These are phyloP conservation scores for Clonostachys sp. DNA, from an alignment of 2,329 filamentous ascomycete genomes.

Conservation along the genomic window DNA sequence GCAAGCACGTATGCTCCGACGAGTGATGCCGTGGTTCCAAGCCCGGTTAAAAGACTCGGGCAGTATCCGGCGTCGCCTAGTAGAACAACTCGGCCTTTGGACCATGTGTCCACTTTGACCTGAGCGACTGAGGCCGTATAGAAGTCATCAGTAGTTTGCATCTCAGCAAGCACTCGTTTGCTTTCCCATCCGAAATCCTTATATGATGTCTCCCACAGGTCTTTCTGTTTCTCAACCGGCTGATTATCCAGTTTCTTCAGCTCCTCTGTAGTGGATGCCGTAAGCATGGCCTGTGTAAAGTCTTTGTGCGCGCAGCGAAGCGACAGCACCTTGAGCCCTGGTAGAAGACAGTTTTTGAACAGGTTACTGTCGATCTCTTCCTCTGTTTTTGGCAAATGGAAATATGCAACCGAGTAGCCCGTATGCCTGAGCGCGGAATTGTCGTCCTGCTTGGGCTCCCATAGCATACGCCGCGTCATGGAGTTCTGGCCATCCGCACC, in stretches of 20 bases:
- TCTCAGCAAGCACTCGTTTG: constrained; percentile 16
- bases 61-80: constrained; percentile 43
- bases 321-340: constrained; percentile 28
- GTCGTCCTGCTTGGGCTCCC: constrained; percentile 17
- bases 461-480: constrained; percentile 35
- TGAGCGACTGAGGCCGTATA: constrained; percentile 34
- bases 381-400: constrained; percentile 19
- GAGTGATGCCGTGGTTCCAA: constrained; percentile 36
- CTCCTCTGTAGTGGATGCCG: constrained; percentile 12
- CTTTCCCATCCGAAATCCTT: constrained; percentile 34
- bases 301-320: constrained; percentile 30
- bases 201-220: constrained; percentile 20
- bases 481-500: constrained; percentile 52
- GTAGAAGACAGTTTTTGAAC: constrained; percentile 18
- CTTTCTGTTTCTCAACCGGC: constrained; percentile 27
- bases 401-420: constrained; percentile 16
- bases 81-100: constrained; percentile 31
- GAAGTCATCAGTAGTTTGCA: constrained; percentile 28
- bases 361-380: constrained; percentile 28
- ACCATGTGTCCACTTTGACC: constrained; percentile 27
- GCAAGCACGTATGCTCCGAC: constrained; percentile 46
- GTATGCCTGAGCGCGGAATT: constrained; percentile 13
- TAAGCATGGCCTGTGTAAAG: constrained; percentile 26
- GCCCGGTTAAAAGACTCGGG: constrained; percentile 36
- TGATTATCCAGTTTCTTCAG: constrained; percentile 19